Base-by-base conservation (phyloP, 768 basidiomycete genomes). In the Podaxis sp. region DNA sequence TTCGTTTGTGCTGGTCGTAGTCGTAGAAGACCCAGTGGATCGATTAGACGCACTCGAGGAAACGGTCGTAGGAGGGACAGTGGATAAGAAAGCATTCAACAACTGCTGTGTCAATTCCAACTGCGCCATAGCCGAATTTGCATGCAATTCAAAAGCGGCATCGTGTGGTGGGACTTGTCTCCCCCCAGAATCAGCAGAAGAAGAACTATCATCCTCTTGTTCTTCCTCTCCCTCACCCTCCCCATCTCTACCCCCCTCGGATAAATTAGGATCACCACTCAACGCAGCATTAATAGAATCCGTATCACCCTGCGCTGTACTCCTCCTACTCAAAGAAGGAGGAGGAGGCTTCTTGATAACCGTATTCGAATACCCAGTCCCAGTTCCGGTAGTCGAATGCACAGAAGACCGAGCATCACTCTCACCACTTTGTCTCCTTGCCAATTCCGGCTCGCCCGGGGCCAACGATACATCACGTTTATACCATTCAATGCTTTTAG, bases 21-120 rank as follows among this genome's bases (percentile, higher is more conserved):
- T 14, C 5, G 61, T 58, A 4, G 10, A 7, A 0, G 55, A 46
- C 23, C 1, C 18, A 0, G 46, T 11, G 46, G 32, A 57, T 28
- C 11, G 0, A 9, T 14, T n/a, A 2, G 57, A 57, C 1, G n/a
- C 16, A 14, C 40, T 16, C 2, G 55, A 18, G 11, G 28, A 32
- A 13, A 36, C 7, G 7, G 4, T 21, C 18, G 16, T n/a, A 69
- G 3, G 69, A 60, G n/a, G n/a, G n/a, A 9, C 71, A 73, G 2
- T 75, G 61, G 3, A 75, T 64, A 48, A 85, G 64, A 51, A 86
- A 69, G 40, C 79, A 5, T 78, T 68, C 28, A 94, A 73, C 11
- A 95, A 79, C 66, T 90, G 85, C 10, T 79, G 64, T 0, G 87
- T 87, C 18, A 94, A 76, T 60, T 96, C 93, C 65, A 95, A 74